These are phyloP conservation scores for Russula emetica DNA, from an alignment of 768 basidiomycete genomes.

Conservation along the genomic window DNA sequence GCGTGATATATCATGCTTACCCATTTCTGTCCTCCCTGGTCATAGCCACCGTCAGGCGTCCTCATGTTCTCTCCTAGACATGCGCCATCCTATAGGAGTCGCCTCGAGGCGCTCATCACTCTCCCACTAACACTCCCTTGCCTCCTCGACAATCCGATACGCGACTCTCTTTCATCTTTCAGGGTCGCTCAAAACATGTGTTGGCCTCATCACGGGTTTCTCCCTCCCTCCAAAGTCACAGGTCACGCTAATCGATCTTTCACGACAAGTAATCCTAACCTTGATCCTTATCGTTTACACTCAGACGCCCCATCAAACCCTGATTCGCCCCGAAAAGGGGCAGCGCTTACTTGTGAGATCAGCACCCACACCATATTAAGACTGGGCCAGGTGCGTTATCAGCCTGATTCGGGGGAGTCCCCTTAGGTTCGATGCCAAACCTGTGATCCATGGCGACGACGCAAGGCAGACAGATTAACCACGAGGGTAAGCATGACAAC, in stretches of 20 bases:
- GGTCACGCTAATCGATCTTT: constrained; percentile 15
- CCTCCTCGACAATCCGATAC: constrained; percentile 10
- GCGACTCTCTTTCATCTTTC: background rate
- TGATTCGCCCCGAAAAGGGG: constrained; percentile 11
- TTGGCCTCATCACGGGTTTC: background rate
- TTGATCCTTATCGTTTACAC: constrained; percentile 23
- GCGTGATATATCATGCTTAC: constrained; percentile 7
- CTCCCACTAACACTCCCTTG: background rate
- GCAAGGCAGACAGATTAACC: constrained; percentile 4
- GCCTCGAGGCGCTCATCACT: constrained; percentile 19
- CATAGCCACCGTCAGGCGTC: constrained; percentile 25
- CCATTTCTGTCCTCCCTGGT: background rate
- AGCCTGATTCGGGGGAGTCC: background rate
- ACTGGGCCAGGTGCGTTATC: background rate
- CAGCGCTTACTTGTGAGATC: background rate
- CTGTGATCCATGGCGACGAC: constrained; percentile 10
- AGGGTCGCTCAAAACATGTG: background rate
- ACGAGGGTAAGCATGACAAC: constrained; percentile 24
- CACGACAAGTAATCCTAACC: constrained; percentile 1
- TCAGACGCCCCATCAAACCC: constrained; percentile 15
- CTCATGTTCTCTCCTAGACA: constrained; percentile 18
- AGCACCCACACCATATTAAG: constrained; percentile 4
- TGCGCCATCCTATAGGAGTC: constrained; percentile 11
- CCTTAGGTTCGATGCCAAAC: background rate
- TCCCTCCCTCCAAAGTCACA: background rate